Evolutionary conservation across 2,329 filamentous ascomycete species (phyloP), one percentile per base, ranked within the genome.

Genomic region (Herpomyces periplanetae): DNA sequence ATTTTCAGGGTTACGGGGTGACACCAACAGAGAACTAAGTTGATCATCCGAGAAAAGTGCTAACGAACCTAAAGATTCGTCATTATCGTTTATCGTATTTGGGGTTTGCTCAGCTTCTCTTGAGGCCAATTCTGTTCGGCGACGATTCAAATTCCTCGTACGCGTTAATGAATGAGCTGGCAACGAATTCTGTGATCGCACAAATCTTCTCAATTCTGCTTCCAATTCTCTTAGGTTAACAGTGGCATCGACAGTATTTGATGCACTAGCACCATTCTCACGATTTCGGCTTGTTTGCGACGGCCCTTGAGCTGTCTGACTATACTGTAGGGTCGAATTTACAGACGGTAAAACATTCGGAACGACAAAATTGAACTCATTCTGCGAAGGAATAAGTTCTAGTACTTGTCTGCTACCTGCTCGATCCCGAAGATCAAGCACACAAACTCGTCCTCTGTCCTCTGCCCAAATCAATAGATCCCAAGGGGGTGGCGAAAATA

Each of bases 381-480:
- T 45, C 12, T 42, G 40, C 20, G 52, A 45, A 7, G 44, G 43
- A 27, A 58, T 50, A 16, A 75, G 44, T 11, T 50, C 41, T 12
- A 80, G 43, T 13, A 63, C 48, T 32, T 80, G 66, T 17, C 59
- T 54, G 19, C 53, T 47, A 17, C 49, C 43, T 25, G 68, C 57
- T 10, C 58, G 52, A 27, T 45, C 51, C 12, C 65, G 50, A 19
- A 66, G 40, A 35, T 80, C 66, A 3, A 61, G 61, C 15, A 75
- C 45, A 14, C 63, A 66, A 8, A 73, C 45, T 21, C 57, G 48
- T 3, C 61, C 64, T 25, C 65, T 60, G 30, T 87, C 66, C 37
- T 96, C 80, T 5, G 71, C 66, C 73, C 80, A 91, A 4, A 84
- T 64, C 15, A 96, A 43, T 8, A 96, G 51, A 33, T 88, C 75